Conservation (phyloP, 225 moss, liverwort and hornwort species). For the Bryoerythrophyllum caledonicum region DNA sequence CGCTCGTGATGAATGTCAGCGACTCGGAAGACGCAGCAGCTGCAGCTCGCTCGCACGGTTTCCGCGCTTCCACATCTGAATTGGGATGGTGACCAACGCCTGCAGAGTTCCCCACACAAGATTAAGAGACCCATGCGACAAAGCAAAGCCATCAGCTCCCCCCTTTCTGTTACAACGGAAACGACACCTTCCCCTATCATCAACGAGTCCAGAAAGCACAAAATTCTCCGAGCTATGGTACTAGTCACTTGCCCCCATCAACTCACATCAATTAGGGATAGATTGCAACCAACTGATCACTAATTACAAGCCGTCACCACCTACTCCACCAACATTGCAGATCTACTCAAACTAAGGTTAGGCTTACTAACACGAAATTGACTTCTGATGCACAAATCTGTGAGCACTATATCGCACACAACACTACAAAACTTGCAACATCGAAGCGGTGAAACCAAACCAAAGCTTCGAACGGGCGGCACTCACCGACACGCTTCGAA, state of each 20-base stretch:
- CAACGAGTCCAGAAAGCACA: background rate
- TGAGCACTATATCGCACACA: too few species aligned
- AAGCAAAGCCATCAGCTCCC: background rate
- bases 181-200: background rate
- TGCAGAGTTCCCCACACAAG: too few species aligned
- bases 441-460: background rate
- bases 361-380: background rate
- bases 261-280: background rate
- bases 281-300: conserved; percentile 1
- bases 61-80: conserved; percentile 36
- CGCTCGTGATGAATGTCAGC: conserved; percentile 8
- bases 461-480: background rate
- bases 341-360: background rate
- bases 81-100: background rate
- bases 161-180: background rate
- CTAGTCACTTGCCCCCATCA: background rate
- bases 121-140: background rate
- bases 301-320: background rate
- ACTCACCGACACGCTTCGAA: conserved; percentile 22
- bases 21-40: background rate
- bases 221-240: too few species aligned
- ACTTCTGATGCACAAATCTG: background rate
- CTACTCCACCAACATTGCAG: conserved; percentile 10
- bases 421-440: background rate
- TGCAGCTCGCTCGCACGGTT: background rate